A percentile compares a stretch with the other conserved stretches of the same genome.
These are phyloP conservation scores for Camellia japonica DNA, from an alignment of 148 eudicot genomes.

Conservation along the genomic window DNA sequence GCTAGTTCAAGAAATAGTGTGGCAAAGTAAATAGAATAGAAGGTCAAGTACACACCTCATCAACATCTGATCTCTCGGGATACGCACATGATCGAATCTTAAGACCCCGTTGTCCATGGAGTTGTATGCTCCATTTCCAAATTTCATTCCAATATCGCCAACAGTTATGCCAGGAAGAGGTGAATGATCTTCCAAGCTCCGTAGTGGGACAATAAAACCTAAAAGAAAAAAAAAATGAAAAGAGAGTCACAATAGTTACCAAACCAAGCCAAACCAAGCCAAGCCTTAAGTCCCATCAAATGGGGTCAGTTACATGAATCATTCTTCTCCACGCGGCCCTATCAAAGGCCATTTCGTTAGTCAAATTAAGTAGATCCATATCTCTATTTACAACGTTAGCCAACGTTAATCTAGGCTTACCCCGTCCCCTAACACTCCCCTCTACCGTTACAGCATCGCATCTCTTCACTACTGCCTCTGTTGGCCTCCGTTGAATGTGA, in stretches of 20 bases:
- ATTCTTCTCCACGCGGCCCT: too few relatives aligned
- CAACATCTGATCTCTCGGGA: constrained; percentile 94
- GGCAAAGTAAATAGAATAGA: neutral
- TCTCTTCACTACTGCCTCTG: too few relatives aligned
- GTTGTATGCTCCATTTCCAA: constrained; percentile 97
- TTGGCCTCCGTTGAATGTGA: too few relatives aligned
- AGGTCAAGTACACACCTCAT: constrained; percentile 52
- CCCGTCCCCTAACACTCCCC: too few relatives aligned
- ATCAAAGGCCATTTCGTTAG: too few relatives aligned
- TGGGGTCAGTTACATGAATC: too few relatives aligned
- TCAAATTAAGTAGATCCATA: too few relatives aligned
- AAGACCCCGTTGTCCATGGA: constrained; percentile 95
- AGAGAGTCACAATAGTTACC: neutral
- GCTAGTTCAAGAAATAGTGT: neutral
- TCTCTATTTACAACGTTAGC: too few relatives aligned
- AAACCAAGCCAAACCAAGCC: too few relatives aligned
- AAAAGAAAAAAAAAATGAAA: neutral
- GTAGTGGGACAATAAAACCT: constrained; percentile 94
- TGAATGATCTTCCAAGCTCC: constrained; percentile 89
- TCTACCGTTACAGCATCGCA: too few relatives aligned
- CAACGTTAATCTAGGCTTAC: too few relatives aligned
- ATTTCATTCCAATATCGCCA: constrained; percentile 97
- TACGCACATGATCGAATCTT: constrained; percentile 84
- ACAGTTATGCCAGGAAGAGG: constrained; percentile 91
- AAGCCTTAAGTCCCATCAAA: too few relatives aligned